Percentiles rank a stretch among this genome's conserved stretches.
Evolutionary conservation across 345 rosid species (phyloP).

Genomic region (Luvunga scandens): DNA sequence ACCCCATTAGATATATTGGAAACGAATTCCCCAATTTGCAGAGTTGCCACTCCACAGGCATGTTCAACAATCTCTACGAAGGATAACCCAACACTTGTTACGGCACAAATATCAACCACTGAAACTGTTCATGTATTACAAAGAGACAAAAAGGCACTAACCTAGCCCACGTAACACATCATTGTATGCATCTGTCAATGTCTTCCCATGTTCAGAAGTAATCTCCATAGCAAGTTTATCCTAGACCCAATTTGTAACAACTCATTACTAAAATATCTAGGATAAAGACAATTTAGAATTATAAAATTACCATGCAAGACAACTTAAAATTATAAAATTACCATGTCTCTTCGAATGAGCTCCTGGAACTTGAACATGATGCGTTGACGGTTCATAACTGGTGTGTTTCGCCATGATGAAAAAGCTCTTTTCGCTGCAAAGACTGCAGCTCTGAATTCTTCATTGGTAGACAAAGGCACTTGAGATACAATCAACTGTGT

Average conservation of each 20-base stretch:
- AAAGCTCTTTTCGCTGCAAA: slow-evolving; percentile 86
- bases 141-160: slow-evolving; percentile 22
- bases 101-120: slow-evolving; percentile 7
- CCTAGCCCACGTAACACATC: slow-evolving; percentile 97
- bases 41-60: slow-evolving; percentile 92
- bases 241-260: slow-evolving; percentile 29
- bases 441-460: slow-evolving; percentile 88
- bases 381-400: slow-evolving; percentile 81
- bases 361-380: slow-evolving; percentile 90
- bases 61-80: slow-evolving; percentile 93
- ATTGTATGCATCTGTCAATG: slow-evolving; percentile 93
- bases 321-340: slow-evolving; percentile 22
- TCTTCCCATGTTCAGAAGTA: slow-evolving; percentile 95
- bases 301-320: slow-evolving; percentile 25
- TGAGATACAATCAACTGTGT: slow-evolving; percentile 89
- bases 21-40: slow-evolving; percentile 95
- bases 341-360: slow-evolving; percentile 87
- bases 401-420: slow-evolving; percentile 84
- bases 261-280: not conserved
- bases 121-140: not conserved
- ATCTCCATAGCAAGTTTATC: slow-evolving; percentile 88
- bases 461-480: slow-evolving; percentile 86
- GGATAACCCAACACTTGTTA: slow-evolving; percentile 7
- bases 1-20: slow-evolving; percentile 86
- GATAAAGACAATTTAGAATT: not conserved